Base-by-base conservation (phyloP, 257 asterid genomes). In the Penstemon davidsonii region DNA sequence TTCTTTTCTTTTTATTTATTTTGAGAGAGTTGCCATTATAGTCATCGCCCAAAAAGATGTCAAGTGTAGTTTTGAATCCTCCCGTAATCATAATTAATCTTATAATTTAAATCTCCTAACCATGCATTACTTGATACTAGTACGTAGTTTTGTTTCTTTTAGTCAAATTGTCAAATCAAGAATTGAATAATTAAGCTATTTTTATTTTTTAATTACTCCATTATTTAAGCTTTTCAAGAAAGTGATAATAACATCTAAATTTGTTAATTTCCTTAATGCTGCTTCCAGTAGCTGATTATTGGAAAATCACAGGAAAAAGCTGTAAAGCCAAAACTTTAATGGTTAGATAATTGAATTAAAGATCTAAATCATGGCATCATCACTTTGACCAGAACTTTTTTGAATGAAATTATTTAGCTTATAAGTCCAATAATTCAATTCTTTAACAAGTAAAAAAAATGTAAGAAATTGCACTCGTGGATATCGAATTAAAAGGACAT, bases 371-470 rank as follows among this genome's bases (percentile, higher is more conserved):
- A 61, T 55, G 52, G 71, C 64, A 46, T 67, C 64, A 51, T 64
- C 18, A 25, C 81, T 75, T 81, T 81, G 80, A 80, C 82, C 80
- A 74, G 5, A 59, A 62, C 73, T 68, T 77, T 77, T 67, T 72
- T 49, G 55, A 71, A 52, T 42, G 40, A 45, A 12, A 55, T 62
- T 67, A 57, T 62, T 46, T 45, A 12, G 18, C 54, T 42, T 36
- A 18, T 40, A 10, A 40, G 45, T 46, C 73, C 78, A 81, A 78
- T 81, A 67, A 75, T 73, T 74, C 79, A 66, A 64, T 40, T 38
- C 72, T 51, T 75, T 75, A 57, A 62, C 39, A 59, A 47, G 69
- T 39, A 40, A 62, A 37, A 36, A 45, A 65, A 61, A 39, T 47
- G 46, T 63, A 68, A 38, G 6, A 65, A 75, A 76, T 19, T 74